Evolutionary conservation across 208 protist genomes (phyloP).

Genomic region (Crithidia expoeki): DNA sequence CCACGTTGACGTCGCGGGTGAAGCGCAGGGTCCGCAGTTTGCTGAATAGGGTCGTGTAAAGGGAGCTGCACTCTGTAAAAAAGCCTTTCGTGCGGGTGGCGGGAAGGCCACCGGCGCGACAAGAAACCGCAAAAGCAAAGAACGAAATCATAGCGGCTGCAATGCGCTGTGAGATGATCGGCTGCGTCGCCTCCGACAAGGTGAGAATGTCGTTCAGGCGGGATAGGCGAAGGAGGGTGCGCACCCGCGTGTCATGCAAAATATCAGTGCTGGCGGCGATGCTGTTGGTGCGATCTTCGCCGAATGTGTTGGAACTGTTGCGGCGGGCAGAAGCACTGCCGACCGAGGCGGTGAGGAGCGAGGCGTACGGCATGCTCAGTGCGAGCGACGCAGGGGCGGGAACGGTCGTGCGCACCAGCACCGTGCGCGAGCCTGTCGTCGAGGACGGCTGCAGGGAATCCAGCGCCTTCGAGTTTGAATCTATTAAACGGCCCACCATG

Average conservation of each 20-base stretch:
- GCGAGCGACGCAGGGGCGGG: background rate
- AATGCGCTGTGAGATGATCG: slow-evolving; percentile 39
- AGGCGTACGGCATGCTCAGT: background rate
- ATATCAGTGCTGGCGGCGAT: slow-evolving; percentile 17
- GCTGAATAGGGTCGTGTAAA: slow-evolving; percentile 50
- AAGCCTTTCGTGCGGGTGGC: slow-evolving; percentile 63
- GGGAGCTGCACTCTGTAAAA: slow-evolving; percentile 65
- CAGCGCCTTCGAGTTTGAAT: slow-evolving; percentile 32
- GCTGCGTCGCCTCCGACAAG: slow-evolving; percentile 10
- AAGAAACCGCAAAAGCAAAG: slow-evolving; percentile 69
- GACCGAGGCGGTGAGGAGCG: background rate
- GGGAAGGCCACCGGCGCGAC: slow-evolving; percentile 43
- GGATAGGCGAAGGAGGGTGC: slow-evolving; percentile 66
- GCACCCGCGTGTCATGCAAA: slow-evolving; percentile 55
- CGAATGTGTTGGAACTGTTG: slow-evolving; percentile 6
- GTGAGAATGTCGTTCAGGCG: slow-evolving; percentile 50
- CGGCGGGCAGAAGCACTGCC: slow-evolving; percentile 4
- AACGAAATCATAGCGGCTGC: slow-evolving; percentile 64
- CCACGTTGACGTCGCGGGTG: slow-evolving; percentile 52
- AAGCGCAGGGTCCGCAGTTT: slow-evolving; percentile 55
- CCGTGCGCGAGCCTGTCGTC: slow-evolving; percentile 6
- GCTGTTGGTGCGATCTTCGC: background rate
- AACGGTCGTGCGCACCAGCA: slow-evolving; percentile 12
- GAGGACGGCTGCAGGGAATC: slow-evolving; percentile 29
- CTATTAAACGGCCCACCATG: slow-evolving; percentile 39